These are phyloP conservation scores for Talaromyces sp. DNA, from an alignment of 2,329 filamentous ascomycete genomes.

Conservation along the genomic window DNA sequence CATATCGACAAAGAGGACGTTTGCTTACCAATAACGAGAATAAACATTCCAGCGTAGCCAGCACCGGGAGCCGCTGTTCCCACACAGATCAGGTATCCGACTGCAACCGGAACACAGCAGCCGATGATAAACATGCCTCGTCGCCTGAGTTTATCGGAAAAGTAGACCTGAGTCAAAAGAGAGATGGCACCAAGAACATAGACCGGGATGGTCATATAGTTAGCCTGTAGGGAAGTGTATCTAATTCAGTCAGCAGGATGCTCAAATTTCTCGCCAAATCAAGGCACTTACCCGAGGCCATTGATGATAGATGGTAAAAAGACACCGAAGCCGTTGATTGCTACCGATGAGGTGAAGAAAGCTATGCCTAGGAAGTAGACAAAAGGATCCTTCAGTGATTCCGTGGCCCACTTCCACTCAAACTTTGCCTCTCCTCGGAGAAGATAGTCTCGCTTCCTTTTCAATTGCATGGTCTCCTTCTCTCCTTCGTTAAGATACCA, in stretches of 20 bases:
- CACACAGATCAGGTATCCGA: conserved; percentile 4
- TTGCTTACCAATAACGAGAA: conserved; percentile 4
- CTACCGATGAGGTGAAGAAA: conserved; percentile 6
- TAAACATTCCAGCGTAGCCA: conserved; percentile 7
- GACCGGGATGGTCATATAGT: conserved; percentile 6
- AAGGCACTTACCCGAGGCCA: conserved; percentile 5
- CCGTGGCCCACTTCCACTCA: conserved; percentile 3
- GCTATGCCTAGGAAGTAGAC: conserved; percentile 1
- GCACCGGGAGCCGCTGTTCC: neutral
- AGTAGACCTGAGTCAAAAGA: neutral
- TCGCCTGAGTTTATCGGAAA: neutral
- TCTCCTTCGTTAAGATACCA: conserved; percentile 1
- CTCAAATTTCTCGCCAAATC: neutral
- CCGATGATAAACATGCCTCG: conserved; percentile 1
- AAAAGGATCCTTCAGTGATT: conserved; percentile 5
- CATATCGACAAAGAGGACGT: neutral
- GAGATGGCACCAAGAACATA: conserved; percentile 5
- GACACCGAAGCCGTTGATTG: conserved; percentile 6
- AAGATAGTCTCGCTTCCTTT: neutral
- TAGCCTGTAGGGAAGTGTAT: conserved; percentile 1
- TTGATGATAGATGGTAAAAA: conserved; percentile 5
- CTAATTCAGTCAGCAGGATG: neutral
- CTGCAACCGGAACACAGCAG: neutral
- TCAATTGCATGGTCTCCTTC: conserved; percentile 3
- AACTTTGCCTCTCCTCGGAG: conserved; percentile 1